phyloP scores from a whole-genome alignment of 2,329 filamentous ascomycete genomes.

The Paraphaeosphaeria sporulosa region DNA sequence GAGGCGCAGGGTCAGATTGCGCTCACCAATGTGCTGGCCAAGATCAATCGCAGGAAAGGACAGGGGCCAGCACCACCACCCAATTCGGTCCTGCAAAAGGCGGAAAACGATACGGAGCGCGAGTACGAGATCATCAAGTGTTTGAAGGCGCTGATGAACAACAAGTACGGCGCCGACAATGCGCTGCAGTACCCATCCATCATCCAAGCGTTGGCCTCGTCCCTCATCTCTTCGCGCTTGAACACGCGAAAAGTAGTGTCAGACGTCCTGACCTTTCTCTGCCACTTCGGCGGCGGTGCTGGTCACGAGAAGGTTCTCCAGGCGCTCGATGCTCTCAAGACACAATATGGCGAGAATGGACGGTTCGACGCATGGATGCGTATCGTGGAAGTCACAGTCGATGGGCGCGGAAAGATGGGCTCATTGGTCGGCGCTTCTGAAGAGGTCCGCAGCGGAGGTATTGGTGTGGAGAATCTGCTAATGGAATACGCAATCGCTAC shows the following conservation, averaged over 20 bases:
- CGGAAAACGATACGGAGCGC: conserved; percentile 82
- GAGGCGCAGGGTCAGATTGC: conserved; percentile 98
- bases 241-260: conserved; percentile 94
- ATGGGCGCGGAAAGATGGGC: conserved; percentile 98
- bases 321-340: conserved; percentile 90
- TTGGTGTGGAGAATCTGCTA: conserved; percentile 97
- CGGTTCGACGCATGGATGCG: conserved; percentile 99
- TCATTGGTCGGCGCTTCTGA: conserved; percentile 96
- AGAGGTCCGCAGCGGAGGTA: conserved; percentile 92
- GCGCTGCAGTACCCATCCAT: conserved; percentile 89
- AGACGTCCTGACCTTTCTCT: conserved; percentile 94
- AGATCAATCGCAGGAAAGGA: conserved; percentile 88
- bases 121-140: conserved; percentile 99
- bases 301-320: conserved; percentile 94
- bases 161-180: conserved; percentile 98
- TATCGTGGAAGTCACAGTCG: conserved; percentile 94
- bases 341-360: conserved; percentile 86
- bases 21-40: conserved; percentile 88
- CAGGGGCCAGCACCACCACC: conserved; percentile 73
- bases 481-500: conserved; percentile 99
- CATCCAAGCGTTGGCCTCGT: conserved; percentile 84
- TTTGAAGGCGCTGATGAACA: conserved; percentile 97
- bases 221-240: conserved; percentile 84
- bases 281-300: conserved; percentile 88
- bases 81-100: conserved; percentile 57